phyloP scores from a whole-genome alignment of 148 eudicot species.

The Rhododendron molle region DNA sequence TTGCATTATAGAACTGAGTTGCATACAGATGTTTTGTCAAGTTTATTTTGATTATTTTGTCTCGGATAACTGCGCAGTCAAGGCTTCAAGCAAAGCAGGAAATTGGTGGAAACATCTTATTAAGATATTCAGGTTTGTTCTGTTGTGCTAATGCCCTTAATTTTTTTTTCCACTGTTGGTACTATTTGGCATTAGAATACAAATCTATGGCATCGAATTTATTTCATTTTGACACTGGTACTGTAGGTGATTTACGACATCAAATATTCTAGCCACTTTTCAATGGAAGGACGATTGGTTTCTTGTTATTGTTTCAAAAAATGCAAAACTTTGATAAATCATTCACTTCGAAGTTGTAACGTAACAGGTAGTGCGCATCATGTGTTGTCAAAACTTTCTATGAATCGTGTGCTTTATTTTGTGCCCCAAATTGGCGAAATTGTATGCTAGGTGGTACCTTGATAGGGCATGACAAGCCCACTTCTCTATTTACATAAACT shows the following conservation, averaged over 20 bases:
- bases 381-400: not conserved
- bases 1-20: not conserved
- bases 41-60: not conserved
- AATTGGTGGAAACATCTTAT: constrained; percentile 53
- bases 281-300: not conserved
- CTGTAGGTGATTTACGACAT: too few relatives aligned
- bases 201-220: not conserved
- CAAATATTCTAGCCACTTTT: not conserved
- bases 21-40: not conserved
- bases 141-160: not conserved
- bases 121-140: constrained; percentile 73
- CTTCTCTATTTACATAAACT: not conserved
- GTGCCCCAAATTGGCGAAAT: not conserved
- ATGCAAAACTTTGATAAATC: not conserved
- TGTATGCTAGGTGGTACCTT: not conserved
- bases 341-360: not conserved
- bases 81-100: constrained; percentile 98
- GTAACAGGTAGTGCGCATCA: not conserved
- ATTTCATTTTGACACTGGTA: not conserved
- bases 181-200: not conserved
- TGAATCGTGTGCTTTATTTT: not conserved
- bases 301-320: not conserved
- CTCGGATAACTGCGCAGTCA: constrained; percentile 46
- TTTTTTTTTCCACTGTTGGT: not conserved
- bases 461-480: not conserved